These are phyloP conservation scores for Pythium utonaiense DNA, from an alignment of 352 stramenopile species.

Conservation along the genomic window DNA sequence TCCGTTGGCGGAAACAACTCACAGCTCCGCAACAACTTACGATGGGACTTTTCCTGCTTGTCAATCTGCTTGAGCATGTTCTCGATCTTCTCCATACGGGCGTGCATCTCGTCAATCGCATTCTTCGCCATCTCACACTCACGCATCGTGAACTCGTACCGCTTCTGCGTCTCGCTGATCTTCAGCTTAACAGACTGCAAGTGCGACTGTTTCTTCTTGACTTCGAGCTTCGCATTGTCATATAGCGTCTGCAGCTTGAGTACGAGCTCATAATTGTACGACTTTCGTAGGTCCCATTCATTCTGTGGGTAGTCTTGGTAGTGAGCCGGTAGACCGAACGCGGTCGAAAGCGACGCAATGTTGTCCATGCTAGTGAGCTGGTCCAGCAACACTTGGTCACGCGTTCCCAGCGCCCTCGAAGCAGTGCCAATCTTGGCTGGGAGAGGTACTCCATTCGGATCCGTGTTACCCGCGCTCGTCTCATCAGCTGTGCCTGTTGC, in stretches of 20 bases:
- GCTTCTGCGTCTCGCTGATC: constrained; percentile 53
- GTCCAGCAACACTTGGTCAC: constrained; percentile 20
- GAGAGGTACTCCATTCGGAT: not conserved
- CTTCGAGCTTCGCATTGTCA: constrained; percentile 58
- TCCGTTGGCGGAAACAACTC: constrained; percentile 61
- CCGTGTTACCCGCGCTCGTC: not conserved
- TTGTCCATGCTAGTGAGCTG: constrained; percentile 27
- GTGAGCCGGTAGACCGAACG: constrained; percentile 62
- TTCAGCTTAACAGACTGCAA: constrained; percentile 56
- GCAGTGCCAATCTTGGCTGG: not conserved
- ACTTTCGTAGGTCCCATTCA: constrained; percentile 73
- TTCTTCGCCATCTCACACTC: constrained; percentile 78
- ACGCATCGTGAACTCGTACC: constrained; percentile 64
- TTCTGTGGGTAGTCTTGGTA: constrained; percentile 78
- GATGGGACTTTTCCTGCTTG: constrained; percentile 66
- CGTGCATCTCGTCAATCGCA: constrained; percentile 70
- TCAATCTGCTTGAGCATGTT: constrained; percentile 57
- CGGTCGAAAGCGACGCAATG: constrained; percentile 28
- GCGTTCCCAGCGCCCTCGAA: not conserved
- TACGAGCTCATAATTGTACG: constrained; percentile 75
- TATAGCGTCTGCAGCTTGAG: constrained; percentile 76
- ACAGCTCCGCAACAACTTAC: constrained; percentile 61
- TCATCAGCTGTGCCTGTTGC: constrained; percentile 1
- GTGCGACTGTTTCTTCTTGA: constrained; percentile 57
- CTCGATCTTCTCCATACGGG: constrained; percentile 66